phyloP scores from a whole-genome alignment of 148 eudicot species.

The Linanthus parryae region DNA sequence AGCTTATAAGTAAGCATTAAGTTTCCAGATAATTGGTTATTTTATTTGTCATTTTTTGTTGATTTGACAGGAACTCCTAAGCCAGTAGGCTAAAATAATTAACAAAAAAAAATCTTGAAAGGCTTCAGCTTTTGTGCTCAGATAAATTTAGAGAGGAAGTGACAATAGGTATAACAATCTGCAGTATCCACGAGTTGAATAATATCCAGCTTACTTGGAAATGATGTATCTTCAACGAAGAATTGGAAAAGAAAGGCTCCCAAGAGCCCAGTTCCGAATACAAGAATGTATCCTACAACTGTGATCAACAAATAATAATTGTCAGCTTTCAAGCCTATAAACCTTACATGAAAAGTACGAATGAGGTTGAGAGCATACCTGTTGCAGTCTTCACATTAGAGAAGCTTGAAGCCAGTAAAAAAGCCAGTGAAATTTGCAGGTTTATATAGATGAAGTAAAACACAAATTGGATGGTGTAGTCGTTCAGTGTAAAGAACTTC shows the following conservation, averaged over 20 bases:
- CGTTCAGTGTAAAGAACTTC: slow-evolving; percentile 61
- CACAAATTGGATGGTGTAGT: slow-evolving; percentile 73
- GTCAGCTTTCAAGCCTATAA: slow-evolving; percentile 10
- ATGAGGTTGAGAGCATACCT: slow-evolving; percentile 39
- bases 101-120: too few species aligned
- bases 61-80: too few species aligned
- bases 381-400: slow-evolving; percentile 61
- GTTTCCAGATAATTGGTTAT: too few species aligned
- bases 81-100: too few species aligned
- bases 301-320: slow-evolving; percentile 16
- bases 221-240: slow-evolving; percentile 70
- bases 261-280: slow-evolving; percentile 70
- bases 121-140: too few species aligned
- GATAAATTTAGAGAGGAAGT: too few species aligned
- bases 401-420: slow-evolving; percentile 62
- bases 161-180: too few species aligned
- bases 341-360: too few species aligned
- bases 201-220: slow-evolving; percentile 58
- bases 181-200: background rate
- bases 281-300: slow-evolving; percentile 71
- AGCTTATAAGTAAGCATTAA: too few species aligned
- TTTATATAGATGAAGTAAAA: slow-evolving; percentile 74
- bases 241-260: slow-evolving; percentile 72
- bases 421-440: slow-evolving; percentile 75
- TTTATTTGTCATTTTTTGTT: too few species aligned